Evolutionary conservation across 768 basidiomycete genomes (phyloP).

Genomic region (Candolleomyces eurysporus): DNA sequence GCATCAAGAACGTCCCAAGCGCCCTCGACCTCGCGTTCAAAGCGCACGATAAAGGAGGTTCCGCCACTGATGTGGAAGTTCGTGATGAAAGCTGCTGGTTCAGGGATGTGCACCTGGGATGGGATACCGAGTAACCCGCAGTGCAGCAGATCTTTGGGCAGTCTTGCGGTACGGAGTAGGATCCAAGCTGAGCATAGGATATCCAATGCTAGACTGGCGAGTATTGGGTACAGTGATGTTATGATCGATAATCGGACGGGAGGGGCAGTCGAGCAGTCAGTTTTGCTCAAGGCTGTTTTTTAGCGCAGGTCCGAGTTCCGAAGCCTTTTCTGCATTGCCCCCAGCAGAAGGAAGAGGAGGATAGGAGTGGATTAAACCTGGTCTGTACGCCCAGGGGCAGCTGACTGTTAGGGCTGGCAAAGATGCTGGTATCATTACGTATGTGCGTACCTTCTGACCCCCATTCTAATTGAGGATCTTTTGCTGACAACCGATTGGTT

Average conservation of each 20-base stretch:
- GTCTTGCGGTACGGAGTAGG: slow-evolving; percentile 60
- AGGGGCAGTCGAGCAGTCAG: slow-evolving; percentile 2
- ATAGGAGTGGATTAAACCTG: slow-evolving; percentile 63
- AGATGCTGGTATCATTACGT: slow-evolving; percentile 49
- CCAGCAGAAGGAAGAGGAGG: not conserved
- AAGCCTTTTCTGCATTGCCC: too few species aligned
- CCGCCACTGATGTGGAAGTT: slow-evolving; percentile 72
- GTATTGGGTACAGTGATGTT: slow-evolving; percentile 56
- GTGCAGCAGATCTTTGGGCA: slow-evolving; percentile 71
- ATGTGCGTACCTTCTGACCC: slow-evolving; percentile 23
- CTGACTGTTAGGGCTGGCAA: slow-evolving; percentile 45
- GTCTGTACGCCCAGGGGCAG: slow-evolving; percentile 69
- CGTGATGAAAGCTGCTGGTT: slow-evolving; percentile 67
- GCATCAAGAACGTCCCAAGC: slow-evolving; percentile 67
- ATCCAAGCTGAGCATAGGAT: slow-evolving; percentile 73
- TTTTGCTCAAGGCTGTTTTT: slow-evolving; percentile 37
- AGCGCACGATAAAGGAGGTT: slow-evolving; percentile 63
- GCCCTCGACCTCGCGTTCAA: slow-evolving; percentile 56
- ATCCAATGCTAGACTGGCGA: slow-evolving; percentile 66
- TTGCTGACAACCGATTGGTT: slow-evolving; percentile 8
- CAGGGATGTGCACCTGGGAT: slow-evolving; percentile 56
- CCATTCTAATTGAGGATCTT: not conserved
- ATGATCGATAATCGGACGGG: slow-evolving; percentile 42
- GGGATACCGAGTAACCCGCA: slow-evolving; percentile 61
- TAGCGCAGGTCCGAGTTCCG: slow-evolving; percentile 27